These are phyloP conservation scores for Purshia tridentata DNA, from an alignment of 306 rosid species.

Conservation along the genomic window DNA sequence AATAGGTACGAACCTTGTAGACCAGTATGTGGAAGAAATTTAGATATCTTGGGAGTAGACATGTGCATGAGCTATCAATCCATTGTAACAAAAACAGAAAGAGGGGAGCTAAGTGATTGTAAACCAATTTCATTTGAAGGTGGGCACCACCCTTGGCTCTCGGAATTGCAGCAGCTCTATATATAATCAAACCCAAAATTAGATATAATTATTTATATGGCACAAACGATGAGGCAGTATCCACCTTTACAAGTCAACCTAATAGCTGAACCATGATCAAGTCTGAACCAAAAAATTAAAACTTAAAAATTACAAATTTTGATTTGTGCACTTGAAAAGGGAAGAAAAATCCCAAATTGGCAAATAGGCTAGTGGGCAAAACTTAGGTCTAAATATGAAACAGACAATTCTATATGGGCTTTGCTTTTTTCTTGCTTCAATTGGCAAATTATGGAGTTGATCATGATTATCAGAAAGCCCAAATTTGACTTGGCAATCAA, in stretches of 20 bases:
- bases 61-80: constrained; percentile 88
- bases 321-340: not conserved
- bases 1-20: constrained; percentile 61
- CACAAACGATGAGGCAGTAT: not conserved
- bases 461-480: not conserved
- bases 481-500: not conserved
- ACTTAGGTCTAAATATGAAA: not conserved
- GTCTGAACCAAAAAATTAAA: not conserved
- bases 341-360: constrained; percentile 4
- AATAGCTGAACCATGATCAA: not conserved
- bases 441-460: constrained; percentile 14
- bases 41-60: constrained; percentile 74
- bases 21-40: constrained; percentile 77
- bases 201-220: not conserved
- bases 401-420: not conserved
- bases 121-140: constrained; percentile 91
- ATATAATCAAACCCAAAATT: constrained; percentile 28
- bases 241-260: constrained; percentile 10
- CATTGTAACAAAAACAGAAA: constrained; percentile 77
- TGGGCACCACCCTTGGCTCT: constrained; percentile 72
- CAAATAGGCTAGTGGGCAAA: not conserved
- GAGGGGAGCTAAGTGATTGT: constrained; percentile 78
- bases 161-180: constrained; percentile 93
- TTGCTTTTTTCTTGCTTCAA: constrained; percentile 10
- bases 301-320: not conserved